Evolutionary conservation across 129 eudicot species (phyloP).

Genomic region (carrot (Daucus carota)): DNA sequence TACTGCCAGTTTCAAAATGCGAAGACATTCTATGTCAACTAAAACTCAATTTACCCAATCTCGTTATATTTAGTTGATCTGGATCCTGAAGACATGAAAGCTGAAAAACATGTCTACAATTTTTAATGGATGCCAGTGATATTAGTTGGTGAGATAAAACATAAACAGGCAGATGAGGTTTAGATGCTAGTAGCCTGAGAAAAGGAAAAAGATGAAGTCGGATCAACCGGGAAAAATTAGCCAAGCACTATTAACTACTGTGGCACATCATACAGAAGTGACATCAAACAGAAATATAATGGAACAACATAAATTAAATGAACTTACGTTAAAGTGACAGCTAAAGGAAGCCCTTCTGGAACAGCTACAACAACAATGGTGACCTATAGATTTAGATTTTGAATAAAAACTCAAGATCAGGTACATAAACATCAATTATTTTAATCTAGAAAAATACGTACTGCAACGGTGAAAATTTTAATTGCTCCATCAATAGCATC

Average conservation of each 20-base stretch:
- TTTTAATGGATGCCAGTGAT: neutral
- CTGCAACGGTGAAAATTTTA: constrained; percentile 13
- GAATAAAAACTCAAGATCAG: constrained; percentile 14
- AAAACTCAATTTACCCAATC: neutral
- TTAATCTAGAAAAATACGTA: constrained; percentile 17
- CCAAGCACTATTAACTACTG: neutral
- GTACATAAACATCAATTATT: neutral
- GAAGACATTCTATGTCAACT: neutral
- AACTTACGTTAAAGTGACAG: constrained; percentile 11
- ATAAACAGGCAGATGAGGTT: neutral
- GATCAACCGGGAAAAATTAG: neutral
- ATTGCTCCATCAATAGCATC: constrained; percentile 9
- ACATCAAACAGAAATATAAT: neutral
- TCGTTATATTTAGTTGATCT: neutral
- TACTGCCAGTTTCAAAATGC: neutral
- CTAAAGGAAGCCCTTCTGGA: constrained; percentile 81
- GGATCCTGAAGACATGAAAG: neutral
- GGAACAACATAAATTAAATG: neutral
- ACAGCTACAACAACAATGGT: constrained; percentile 99
- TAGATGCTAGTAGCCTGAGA: neutral
- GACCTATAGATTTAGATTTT: constrained; percentile 49
- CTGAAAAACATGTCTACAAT: neutral
- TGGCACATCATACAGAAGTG: neutral
- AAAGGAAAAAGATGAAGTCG: neutral
- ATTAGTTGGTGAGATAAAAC: neutral